These are phyloP conservation scores for Juglanconis juglandina DNA, from an alignment of 2,329 filamentous ascomycete species.

Conservation along the genomic window DNA sequence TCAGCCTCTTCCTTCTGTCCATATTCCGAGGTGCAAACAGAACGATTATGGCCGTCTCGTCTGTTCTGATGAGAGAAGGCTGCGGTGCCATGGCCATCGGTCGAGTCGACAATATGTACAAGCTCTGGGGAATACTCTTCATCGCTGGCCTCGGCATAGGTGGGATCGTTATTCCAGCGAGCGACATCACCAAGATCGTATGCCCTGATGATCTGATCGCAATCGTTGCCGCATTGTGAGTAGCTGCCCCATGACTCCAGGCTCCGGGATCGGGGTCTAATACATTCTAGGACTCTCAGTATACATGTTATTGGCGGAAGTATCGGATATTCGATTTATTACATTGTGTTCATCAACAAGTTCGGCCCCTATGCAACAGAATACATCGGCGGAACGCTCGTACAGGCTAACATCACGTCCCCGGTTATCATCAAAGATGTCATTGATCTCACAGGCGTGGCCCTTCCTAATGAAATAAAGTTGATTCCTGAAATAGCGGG, in stretches of 20 bases:
- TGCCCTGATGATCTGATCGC: conserved; percentile 69
- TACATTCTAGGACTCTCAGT: conserved; percentile 47
- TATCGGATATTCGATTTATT: conserved; percentile 60
- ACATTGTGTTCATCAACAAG: conserved; percentile 49
- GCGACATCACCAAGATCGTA: conserved; percentile 66
- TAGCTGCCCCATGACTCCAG: not conserved
- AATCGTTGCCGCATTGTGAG: conserved; percentile 58
- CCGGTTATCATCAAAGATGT: conserved; percentile 43
- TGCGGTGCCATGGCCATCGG: conserved; percentile 52
- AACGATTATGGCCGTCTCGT: conserved; percentile 56
- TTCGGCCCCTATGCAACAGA: conserved; percentile 41
- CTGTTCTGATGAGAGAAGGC: conserved; percentile 62
- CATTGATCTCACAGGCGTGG: conserved; percentile 50
- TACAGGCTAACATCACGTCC: conserved; percentile 45
- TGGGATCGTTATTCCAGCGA: conserved; percentile 64
- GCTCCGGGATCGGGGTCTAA: not conserved
- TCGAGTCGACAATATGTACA: conserved; percentile 47
- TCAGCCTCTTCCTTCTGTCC: conserved; percentile 56
- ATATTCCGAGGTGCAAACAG: conserved; percentile 56
- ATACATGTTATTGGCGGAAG: conserved; percentile 66
- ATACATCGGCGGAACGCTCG: conserved; percentile 50
- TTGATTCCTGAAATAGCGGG: conserved; percentile 50
- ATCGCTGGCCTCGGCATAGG: conserved; percentile 63
- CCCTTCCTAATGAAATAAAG: conserved; percentile 46
- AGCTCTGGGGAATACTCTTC: conserved; percentile 55